Evolutionary conservation across 1,139 yeast species (phyloP).

Genomic region (Taphrina betulina): DNA sequence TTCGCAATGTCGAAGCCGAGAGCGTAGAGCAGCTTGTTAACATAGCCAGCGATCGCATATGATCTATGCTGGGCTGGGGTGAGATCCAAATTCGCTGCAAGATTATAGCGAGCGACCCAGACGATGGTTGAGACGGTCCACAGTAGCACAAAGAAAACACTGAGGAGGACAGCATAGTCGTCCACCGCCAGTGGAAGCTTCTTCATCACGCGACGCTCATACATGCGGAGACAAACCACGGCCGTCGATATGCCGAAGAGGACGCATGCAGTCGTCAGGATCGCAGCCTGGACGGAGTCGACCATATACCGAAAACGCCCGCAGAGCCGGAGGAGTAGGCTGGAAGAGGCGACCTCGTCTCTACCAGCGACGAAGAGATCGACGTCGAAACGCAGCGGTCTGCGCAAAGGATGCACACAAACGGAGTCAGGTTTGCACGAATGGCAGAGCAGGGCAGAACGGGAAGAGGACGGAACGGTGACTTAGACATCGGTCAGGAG

Average conservation of each 20-base stretch:
- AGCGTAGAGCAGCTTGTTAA: slow-evolving; percentile 19
- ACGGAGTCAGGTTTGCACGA: too few relatives aligned
- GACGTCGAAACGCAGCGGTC: too few relatives aligned
- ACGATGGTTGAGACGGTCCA: slow-evolving; percentile 12
- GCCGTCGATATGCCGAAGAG: slow-evolving; percentile 9
- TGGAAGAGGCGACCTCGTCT: too few relatives aligned
- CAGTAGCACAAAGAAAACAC: not conserved
- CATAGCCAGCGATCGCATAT: slow-evolving; percentile 7
- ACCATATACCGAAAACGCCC: too few relatives aligned
- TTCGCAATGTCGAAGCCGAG: slow-evolving; percentile 20
- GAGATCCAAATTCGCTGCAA: slow-evolving; percentile 1
- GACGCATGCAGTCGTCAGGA: slow-evolving; percentile 2
- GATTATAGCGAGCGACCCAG: slow-evolving; percentile 16
- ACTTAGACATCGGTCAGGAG: too few relatives aligned
- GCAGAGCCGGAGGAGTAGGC: too few relatives aligned
- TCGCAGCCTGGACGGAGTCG: slow-evolving; percentile 14
- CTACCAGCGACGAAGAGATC: too few relatives aligned
- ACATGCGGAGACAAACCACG: slow-evolving; percentile 23
- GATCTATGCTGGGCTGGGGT: slow-evolving; percentile 1
- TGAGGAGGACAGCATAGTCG: slow-evolving; percentile 13
- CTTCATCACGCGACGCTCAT: not conserved
- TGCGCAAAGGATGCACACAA: too few relatives aligned
- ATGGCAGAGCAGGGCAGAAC: too few relatives aligned
- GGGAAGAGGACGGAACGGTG: too few relatives aligned
- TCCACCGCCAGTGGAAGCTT: slow-evolving; percentile 7